Conservation (phyloP, 2,329 filamentous ascomycete genomes). For the Ramularia collo-cygni region DNA sequence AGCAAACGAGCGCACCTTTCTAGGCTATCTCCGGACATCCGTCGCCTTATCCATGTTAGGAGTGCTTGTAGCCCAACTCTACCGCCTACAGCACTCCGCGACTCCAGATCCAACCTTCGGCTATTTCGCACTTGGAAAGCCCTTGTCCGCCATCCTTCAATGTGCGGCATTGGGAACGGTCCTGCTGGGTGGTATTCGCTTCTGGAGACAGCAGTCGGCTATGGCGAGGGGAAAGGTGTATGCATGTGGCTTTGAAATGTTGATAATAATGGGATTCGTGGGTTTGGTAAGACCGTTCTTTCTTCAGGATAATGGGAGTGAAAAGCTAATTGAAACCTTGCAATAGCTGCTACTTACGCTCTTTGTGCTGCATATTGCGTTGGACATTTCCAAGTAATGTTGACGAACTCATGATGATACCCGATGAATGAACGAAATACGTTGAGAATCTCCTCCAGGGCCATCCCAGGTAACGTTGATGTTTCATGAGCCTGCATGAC, state of each 20-base stretch:
- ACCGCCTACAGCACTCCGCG: conserved; percentile 50
- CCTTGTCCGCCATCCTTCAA: conserved; percentile 48
- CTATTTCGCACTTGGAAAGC: conserved; percentile 55
- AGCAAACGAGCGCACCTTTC: conserved; percentile 70
- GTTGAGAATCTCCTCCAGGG: too few relatives aligned
- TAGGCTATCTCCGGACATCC: conserved; percentile 66
- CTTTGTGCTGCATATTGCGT: conserved; percentile 19
- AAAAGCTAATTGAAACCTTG: background rate
- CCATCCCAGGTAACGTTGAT: too few relatives aligned
- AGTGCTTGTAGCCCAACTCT: conserved; percentile 60
- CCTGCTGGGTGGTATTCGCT: conserved; percentile 50
- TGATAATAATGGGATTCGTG: conserved; percentile 40
- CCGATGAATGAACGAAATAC: too few relatives aligned
- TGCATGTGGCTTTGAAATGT: conserved; percentile 54
- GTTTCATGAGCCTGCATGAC: too few relatives aligned
- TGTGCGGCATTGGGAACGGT: conserved; percentile 43
- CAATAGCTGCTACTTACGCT: conserved; percentile 16
- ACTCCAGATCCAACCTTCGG: conserved; percentile 44
- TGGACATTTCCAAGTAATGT: conserved; percentile 11
- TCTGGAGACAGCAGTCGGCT: conserved; percentile 55
- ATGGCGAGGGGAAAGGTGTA: conserved; percentile 52
- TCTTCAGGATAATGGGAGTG: background rate
- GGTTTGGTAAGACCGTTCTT: conserved; percentile 41
- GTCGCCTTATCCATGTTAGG: conserved; percentile 62
- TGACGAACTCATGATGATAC: conserved; percentile 1